A percentile compares a stretch with the other conserved stretches of the same genome.
Conservation (phyloP, 2,329 filamentous ascomycete species). For the Tolypocladium sp. region DNA sequence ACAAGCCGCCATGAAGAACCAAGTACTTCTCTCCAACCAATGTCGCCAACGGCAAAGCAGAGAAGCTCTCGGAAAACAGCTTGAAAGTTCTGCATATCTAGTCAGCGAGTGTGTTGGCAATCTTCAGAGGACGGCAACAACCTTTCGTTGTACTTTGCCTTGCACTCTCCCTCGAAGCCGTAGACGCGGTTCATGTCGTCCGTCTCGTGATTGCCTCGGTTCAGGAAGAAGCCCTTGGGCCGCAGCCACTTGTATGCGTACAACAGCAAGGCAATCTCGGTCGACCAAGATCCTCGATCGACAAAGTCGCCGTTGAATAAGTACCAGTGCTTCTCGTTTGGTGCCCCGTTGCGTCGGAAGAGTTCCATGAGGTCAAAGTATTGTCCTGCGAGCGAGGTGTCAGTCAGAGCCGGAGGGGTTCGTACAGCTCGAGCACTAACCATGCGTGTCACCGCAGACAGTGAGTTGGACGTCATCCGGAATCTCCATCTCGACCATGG, state of each 20-base stretch:
- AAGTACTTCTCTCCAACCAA: constrained; percentile 86
- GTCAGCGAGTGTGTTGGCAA: constrained; percentile 2
- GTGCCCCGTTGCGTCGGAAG: constrained; percentile 82
- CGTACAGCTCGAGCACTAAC: constrained; percentile 34
- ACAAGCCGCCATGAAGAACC: constrained; percentile 87
- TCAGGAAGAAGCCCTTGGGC: constrained; percentile 83
- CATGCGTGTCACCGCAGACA: constrained; percentile 95
- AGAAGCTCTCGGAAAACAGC: constrained; percentile 96
- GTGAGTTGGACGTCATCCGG: constrained; percentile 72
- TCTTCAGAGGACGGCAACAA: background rate
- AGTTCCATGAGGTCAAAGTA: constrained; percentile 97
- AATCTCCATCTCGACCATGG: constrained; percentile 91
- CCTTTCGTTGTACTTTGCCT: constrained; percentile 92
- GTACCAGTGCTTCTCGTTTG: constrained; percentile 80
- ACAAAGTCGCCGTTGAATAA: constrained; percentile 99
- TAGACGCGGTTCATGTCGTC: constrained; percentile 99
- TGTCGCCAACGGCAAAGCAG: constrained; percentile 82
- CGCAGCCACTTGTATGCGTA: constrained; percentile 97
- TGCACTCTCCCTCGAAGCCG: constrained; percentile 96
- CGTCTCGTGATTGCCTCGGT: constrained; percentile 96
- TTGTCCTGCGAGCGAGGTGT: constrained; percentile 55
- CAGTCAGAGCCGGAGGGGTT: background rate
- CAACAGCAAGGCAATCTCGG: constrained; percentile 86
- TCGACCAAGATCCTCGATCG: constrained; percentile 94
- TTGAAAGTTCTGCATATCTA: constrained; percentile 63